Percentiles rank a stretch among this genome's conserved stretches.
These are phyloP conservation scores for Trematosphaeria pertusa DNA, from an alignment of 2,329 filamentous ascomycete species.

Conservation along the genomic window DNA sequence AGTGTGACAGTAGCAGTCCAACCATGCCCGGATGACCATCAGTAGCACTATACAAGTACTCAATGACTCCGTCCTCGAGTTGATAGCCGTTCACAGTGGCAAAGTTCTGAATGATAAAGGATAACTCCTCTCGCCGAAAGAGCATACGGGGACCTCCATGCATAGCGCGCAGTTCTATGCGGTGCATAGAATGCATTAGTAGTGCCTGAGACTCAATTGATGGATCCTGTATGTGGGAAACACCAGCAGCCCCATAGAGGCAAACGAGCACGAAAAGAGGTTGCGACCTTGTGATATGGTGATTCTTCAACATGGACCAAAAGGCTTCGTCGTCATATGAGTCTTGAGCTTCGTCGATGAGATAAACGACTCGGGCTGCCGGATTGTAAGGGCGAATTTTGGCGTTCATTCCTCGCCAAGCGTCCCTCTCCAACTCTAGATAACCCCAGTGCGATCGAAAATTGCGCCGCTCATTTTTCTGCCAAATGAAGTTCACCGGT, in stretches of 20 bases:
- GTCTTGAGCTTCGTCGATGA: conserved; percentile 12
- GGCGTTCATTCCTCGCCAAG: conserved; percentile 3
- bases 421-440: neutral
- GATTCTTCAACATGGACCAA: conserved; percentile 2
- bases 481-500: conserved; percentile 2
- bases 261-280: no score
- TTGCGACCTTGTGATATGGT: no score
- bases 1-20: conserved; percentile 3
- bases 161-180: no score
- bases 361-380: conserved; percentile 6
- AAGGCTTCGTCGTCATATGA: conserved; percentile 8
- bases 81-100: conserved; percentile 1
- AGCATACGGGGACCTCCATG: conserved; percentile 2
- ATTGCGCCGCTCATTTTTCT: neutral
- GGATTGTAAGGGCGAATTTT: conserved; percentile 8
- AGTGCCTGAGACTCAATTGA: no score
- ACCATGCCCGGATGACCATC: conserved; percentile 12
- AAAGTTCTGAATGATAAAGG: neutral
- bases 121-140: conserved; percentile 1
- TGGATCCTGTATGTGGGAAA: no score
- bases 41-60: conserved; percentile 7
- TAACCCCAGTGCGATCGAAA: neutral
- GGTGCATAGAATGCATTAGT: no score
- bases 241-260: no score
- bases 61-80: conserved; percentile 6